Percentiles rank a stretch among this genome's conserved stretches.
phyloP scores from a whole-genome alignment of 768 basidiomycete species.

The Saitozyma sp. region DNA sequence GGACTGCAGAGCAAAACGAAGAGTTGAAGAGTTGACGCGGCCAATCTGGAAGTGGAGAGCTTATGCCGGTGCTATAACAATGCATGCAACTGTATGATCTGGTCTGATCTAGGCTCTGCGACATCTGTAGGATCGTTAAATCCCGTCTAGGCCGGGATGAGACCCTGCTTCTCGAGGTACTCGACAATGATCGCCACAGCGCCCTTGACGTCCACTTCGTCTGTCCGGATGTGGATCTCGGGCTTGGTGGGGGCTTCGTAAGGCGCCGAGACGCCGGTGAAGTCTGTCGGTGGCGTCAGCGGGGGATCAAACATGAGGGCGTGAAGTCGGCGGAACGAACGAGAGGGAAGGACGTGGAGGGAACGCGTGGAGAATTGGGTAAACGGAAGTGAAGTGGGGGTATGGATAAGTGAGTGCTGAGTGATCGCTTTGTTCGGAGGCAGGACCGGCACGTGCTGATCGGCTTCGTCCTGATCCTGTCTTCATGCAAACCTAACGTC shows the following conservation, averaged over 20 bases:
- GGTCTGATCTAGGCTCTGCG: neutral
- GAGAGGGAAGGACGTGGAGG: no score
- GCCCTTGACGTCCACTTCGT: conserved; percentile 71
- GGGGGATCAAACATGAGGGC: no score
- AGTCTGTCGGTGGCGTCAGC: conserved; percentile 63
- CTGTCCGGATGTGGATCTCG: conserved; percentile 89
- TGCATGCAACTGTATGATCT: neutral
- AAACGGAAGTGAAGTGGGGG: no score
- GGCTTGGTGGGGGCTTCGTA: conserved; percentile 84
- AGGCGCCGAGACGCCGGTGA: conserved; percentile 95
- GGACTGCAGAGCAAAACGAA: neutral
- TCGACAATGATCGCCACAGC: conserved; percentile 75
- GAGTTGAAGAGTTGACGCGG: neutral
- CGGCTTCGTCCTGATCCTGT: no score
- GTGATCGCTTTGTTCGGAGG: no score
- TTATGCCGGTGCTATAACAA: neutral
- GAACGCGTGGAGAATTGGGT: no score
- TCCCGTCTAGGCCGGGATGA: conserved; percentile 14
- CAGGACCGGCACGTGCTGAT: no score
- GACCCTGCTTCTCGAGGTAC: conserved; percentile 69
- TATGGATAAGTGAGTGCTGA: no score
- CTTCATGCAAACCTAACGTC: no score
- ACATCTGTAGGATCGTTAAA: neutral
- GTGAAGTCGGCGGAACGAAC: neutral
- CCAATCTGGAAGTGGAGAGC: neutral